A percentile compares a stretch with the other conserved stretches of the same genome.
phyloP scores from a whole-genome alignment of 257 asterid species.

The Scutellaria baicalensis region DNA sequence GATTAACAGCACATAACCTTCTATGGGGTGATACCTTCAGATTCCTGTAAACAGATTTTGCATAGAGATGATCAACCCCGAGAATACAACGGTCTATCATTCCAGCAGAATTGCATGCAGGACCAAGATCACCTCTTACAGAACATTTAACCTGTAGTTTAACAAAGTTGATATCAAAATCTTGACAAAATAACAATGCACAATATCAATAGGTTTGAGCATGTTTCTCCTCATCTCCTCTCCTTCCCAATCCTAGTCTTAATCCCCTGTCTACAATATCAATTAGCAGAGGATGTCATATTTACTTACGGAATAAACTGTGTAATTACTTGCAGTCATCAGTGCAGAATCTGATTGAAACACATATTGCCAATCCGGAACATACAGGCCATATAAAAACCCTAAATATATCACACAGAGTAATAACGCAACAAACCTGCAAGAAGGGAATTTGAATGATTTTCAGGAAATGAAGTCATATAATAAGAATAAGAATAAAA shows the following conservation, averaged over 20 bases:
- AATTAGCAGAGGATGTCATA: neutral
- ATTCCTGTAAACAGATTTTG: constrained; percentile 69
- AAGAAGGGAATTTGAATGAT: constrained; percentile 4
- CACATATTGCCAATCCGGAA: constrained; percentile 65
- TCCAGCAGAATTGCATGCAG: constrained; percentile 86
- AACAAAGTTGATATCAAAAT: neutral
- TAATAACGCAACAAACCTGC: constrained; percentile 46
- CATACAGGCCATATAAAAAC: constrained; percentile 56
- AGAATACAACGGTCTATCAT: constrained; percentile 74
- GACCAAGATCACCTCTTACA: constrained; percentile 75
- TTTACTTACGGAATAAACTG: constrained; percentile 37
- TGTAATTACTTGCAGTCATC: constrained; percentile 21
- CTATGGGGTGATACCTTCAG: constrained; percentile 44
- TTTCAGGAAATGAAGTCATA: constrained; percentile 11
- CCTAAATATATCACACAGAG: constrained; percentile 49
- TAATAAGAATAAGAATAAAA: neutral
- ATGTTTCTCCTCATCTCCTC: neutral
- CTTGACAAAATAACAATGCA: neutral
- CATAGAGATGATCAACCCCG: constrained; percentile 65
- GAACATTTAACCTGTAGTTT: constrained; percentile 66
- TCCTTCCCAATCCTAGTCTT: neutral
- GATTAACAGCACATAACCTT: constrained; percentile 5
- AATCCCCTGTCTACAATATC: neutral
- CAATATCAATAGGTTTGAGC: neutral
- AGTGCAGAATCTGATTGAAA: constrained; percentile 27